Conservation (phyloP, 2,329 filamentous ascomycete genomes). For the Hypoxylon sp. region DNA sequence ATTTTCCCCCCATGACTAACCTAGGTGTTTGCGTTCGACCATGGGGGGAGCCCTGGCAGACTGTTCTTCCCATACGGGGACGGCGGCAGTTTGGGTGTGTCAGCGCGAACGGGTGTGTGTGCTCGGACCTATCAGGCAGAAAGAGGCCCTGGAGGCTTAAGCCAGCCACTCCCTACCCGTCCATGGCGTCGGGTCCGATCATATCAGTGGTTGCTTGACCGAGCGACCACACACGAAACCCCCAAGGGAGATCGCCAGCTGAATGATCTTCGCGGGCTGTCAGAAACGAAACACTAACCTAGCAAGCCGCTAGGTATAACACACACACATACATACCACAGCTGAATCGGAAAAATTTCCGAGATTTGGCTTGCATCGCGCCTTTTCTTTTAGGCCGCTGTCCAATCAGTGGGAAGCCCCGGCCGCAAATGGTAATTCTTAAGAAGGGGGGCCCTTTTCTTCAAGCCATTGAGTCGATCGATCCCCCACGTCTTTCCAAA, state of each 20-base stretch:
- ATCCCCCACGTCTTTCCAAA: constrained; percentile 12
- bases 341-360: constrained; percentile 39
- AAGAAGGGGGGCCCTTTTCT: constrained; percentile 1
- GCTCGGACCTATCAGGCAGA: constrained; percentile 24
- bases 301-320: no score
- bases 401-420: constrained; percentile 46
- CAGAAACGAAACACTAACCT: constrained; percentile 10
- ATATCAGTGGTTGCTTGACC: constrained; percentile 22
- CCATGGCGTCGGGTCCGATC: constrained; percentile 44
- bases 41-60: constrained; percentile 13
- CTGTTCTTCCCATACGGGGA: constrained; percentile 21
- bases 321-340: not conserved
- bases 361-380: constrained; percentile 44
- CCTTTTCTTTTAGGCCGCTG: constrained; percentile 22
- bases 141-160: no score
- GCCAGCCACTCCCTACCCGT: constrained; percentile 23
- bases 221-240: constrained; percentile 22
- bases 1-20: constrained; percentile 2
- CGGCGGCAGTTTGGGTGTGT: constrained; percentile 13
- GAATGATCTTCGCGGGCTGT: constrained; percentile 31
- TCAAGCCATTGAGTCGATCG: constrained; percentile 11
- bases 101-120: not conserved
- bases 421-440: constrained; percentile 47
- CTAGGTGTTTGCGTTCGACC: constrained; percentile 24
- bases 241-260: constrained; percentile 32